Base-by-base conservation (phyloP, 73 alveolate genomes). In the Paramecium tetraurelia region DNA sequence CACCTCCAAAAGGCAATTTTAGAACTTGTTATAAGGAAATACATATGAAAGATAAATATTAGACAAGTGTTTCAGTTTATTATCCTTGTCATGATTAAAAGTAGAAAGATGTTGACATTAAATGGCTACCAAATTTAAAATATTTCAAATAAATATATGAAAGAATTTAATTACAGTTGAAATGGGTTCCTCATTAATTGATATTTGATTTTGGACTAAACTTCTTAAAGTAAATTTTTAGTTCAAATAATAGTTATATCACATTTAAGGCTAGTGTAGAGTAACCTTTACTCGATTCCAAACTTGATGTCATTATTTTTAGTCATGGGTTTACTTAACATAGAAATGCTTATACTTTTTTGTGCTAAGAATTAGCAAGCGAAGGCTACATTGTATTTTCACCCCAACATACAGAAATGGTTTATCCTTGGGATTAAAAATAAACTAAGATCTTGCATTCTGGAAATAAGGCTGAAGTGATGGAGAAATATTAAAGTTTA, bases 291-390 rank as follows among this genome's bases (percentile, higher is more conserved):
- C 10, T 75, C 3, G 18, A 40, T 16, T 1, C 35, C 0, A 75
- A 33, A 1, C 87, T 31, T 16, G 68, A 33, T 16, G 87, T 75
- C 0, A 27, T 35, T 40, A 40, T 75, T 31, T 29, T 36, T 40
- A 75, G 87, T 40, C 87, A 75, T 36, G 87, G 87, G 12, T 75
- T 75, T 10, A 33, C 87, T 31, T 75, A 75, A 40, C 87, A 75
- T 75, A 21, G 48, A 75, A 75, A 75, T 75, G 57, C 87, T 24
- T 75, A 75, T 8, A 36, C 87, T 12, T 33, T 10, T 36, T 33
- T 36, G 24, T 29, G 63, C 7, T 75, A 21, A 75, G 41, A 75
- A 75, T 35, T 36, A 44, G 87, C 87, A 14, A 75, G 87, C 38
- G 57, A 75, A 40, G 87, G 87, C 1, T n/a, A 35, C 35, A 35